These are phyloP conservation scores for Cubamyces lactineus DNA, from an alignment of 768 basidiomycete species.

Conservation along the genomic window DNA sequence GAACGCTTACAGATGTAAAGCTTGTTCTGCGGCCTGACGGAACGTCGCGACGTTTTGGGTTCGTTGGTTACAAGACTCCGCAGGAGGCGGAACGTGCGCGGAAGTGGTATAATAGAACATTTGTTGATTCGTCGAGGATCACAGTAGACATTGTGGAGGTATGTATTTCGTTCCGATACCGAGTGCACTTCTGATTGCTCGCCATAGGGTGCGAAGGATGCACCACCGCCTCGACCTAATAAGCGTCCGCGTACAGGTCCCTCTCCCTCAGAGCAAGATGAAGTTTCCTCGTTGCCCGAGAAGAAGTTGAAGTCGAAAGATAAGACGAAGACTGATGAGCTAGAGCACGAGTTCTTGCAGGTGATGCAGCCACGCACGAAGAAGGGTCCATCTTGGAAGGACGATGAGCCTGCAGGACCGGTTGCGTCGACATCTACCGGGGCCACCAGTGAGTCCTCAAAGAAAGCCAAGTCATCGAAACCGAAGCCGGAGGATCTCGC, in stretches of 20 bases:
- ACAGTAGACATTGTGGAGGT: slow-evolving; percentile 80
- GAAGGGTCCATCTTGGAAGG: slow-evolving; percentile 69
- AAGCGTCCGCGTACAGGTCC: slow-evolving; percentile 62
- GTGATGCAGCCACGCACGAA: slow-evolving; percentile 69
- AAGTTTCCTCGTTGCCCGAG: slow-evolving; percentile 15
- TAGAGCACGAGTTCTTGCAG: slow-evolving; percentile 66
- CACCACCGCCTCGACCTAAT: slow-evolving; percentile 66
- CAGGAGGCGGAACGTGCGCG: slow-evolving; percentile 74
- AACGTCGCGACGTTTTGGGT: slow-evolving; percentile 85
- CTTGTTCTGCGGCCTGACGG: slow-evolving; percentile 78
- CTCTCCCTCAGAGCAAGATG: slow-evolving; percentile 33
- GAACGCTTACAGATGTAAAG: slow-evolving; percentile 84
- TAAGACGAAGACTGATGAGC: background rate
- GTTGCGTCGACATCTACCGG: slow-evolving; percentile 6
- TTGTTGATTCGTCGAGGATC: slow-evolving; percentile 78
- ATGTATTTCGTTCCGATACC: slow-evolving; percentile 32
- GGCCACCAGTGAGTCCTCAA: slow-evolving; percentile 15
- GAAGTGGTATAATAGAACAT: slow-evolving; percentile 86
- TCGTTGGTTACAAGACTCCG: slow-evolving; percentile 86
- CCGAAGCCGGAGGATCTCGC: background rate
- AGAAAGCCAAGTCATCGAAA: slow-evolving; percentile 29
- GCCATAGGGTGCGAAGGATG: slow-evolving; percentile 66
- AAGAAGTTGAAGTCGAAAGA: slow-evolving; percentile 5
- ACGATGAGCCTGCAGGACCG: slow-evolving; percentile 40
- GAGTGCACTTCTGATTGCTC: background rate